A percentile compares a stretch with the other conserved stretches of the same genome.
Conservation (phyloP, 192 early-diverging fungal genomes). For the Rhizophlyctis rosea region DNA sequence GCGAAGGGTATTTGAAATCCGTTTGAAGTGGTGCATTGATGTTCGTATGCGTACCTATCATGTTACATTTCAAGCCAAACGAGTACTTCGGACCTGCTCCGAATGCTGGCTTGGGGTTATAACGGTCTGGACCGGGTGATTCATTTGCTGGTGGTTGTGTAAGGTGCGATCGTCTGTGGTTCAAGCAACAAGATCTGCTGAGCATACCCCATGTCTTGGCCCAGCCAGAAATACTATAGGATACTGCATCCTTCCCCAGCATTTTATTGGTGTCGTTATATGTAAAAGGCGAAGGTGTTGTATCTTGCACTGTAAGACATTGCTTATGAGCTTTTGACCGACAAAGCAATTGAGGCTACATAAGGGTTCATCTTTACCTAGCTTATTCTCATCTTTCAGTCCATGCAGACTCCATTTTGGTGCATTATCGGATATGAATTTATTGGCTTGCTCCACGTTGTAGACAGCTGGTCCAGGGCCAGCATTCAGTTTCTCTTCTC, state of each 20-base stretch:
- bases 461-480: conserved; percentile 47
- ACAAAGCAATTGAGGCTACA: not conserved
- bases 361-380: not conserved
- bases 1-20: conserved; percentile 2
- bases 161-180: conserved; percentile 1
- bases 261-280: conserved; percentile 26
- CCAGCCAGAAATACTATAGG: conserved; percentile 44
- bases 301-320: conserved; percentile 16
- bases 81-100: conserved; percentile 46
- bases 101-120: conserved; percentile 30
- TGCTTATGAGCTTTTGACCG: not conserved
- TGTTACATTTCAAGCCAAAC: conserved; percentile 39
- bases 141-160: conserved; percentile 13
- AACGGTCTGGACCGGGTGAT: conserved; percentile 46
- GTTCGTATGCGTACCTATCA: conserved; percentile 19
- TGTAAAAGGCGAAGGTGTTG: conserved; percentile 39
- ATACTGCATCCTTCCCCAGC: conserved; percentile 35
- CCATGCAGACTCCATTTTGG: conserved; percentile 52
- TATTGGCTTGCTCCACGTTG: conserved; percentile 23
- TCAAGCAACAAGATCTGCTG: not conserved
- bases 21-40: too few relatives aligned
- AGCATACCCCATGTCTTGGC: not conserved
- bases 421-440: conserved; percentile 30
- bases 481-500: conserved; percentile 8
- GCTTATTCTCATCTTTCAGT: conserved; percentile 13